Percentiles rank a stretch among this genome's conserved stretches.
Conservation (phyloP, 306 rosid genomes). For the Dryas drummondii region DNA sequence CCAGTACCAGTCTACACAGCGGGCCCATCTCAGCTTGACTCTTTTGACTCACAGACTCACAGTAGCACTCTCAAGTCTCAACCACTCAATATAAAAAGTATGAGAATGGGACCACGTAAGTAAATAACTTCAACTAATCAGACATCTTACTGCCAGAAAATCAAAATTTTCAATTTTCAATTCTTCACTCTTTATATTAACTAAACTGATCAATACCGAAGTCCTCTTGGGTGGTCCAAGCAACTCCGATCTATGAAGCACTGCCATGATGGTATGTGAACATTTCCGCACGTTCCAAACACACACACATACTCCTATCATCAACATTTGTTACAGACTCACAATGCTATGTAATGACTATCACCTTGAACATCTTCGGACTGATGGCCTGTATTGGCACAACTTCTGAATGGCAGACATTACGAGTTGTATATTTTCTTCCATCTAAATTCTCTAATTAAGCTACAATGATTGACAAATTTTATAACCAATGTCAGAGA, state of each 20-base stretch:
- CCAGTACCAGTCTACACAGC: slow-evolving; percentile 22
- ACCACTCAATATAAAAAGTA: slow-evolving; percentile 20
- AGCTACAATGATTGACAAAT: not conserved
- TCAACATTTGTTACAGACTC: not conserved
- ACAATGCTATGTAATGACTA: not conserved
- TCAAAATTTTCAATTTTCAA: not conserved
- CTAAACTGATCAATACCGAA: not conserved
- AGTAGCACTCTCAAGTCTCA: slow-evolving; percentile 11
- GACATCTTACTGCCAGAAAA: not conserved
- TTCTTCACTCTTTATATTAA: not conserved
- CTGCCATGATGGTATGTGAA: not conserved
- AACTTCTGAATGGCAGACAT: too few species aligned
- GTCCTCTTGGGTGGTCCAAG: not conserved
- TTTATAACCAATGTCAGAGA: not conserved
- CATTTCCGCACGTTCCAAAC: not conserved
- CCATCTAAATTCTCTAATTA: not conserved
- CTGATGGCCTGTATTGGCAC: not conserved
- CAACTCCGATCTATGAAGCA: not conserved
- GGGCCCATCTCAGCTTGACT: slow-evolving; percentile 36
- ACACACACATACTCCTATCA: not conserved
- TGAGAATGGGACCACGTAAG: slow-evolving; percentile 4
- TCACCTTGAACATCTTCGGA: not conserved
- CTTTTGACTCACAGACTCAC: slow-evolving; percentile 28
- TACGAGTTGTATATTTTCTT: too few species aligned
- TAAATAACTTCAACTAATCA: not conserved